Conservation (phyloP, 2,329 filamentous ascomycete genomes). For the Aspergillus flavus region DNA sequence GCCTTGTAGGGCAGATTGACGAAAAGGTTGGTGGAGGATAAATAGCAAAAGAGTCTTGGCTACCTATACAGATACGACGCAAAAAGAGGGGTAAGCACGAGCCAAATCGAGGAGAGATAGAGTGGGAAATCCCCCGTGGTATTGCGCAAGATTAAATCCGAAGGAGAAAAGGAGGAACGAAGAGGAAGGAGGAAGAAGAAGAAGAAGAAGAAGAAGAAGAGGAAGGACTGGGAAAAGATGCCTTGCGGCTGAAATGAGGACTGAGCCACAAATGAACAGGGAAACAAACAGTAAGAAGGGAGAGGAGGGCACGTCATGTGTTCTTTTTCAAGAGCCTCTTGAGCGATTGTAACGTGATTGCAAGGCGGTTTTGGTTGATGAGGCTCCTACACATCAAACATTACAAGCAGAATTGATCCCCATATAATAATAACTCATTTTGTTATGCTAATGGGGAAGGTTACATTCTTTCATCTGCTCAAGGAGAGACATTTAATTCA, state of each 20-base stretch:
- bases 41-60: conserved; percentile 1
- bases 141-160: not conserved
- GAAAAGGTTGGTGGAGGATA: not conserved
- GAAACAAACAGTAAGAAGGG: conserved; percentile 1
- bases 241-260: conserved; percentile 16
- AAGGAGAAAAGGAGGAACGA: conserved; percentile 4
- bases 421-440: not conserved
- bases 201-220: not conserved
- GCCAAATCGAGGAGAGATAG: not conserved
- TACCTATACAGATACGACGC: not conserved
- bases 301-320: conserved; percentile 6
- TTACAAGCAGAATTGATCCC: not conserved
- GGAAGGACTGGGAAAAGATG: conserved; percentile 4
- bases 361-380: not conserved
- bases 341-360: not conserved
- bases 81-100: conserved; percentile 4
- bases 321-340: conserved; percentile 1
- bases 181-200: conserved; percentile 4
- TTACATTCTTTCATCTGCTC: not conserved
- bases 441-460: not conserved
- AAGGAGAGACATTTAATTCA: not conserved
- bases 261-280: conserved; percentile 6
- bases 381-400: not conserved
- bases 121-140: not conserved
- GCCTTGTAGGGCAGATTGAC: not conserved